Base-by-base conservation (phyloP, 2,329 filamentous ascomycete species). In the Amphichorda felina region DNA sequence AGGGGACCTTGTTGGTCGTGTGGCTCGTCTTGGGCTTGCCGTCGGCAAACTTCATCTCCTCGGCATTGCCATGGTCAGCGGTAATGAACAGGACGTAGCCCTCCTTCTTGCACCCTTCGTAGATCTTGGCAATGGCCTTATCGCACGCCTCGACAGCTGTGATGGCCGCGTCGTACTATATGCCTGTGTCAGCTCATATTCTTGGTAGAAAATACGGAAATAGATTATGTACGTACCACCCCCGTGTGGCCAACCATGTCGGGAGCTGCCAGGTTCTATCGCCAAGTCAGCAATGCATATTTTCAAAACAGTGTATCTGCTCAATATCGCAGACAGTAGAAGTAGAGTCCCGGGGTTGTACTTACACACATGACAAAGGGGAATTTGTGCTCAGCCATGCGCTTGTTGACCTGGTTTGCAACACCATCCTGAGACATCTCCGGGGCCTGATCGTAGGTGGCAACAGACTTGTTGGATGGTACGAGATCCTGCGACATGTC, bases 221-320 rank as follows among this genome's bases (percentile, higher is more conserved):
- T n/a, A n/a, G 6, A 24, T 24, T 24, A 6, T 24, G 6, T 11
- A 37, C 38, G 35, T 31, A 40, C 38, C 41, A 94, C 87, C 55
- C 91, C 91, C 9, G 91, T 98, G 68, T 98, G 91, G 48, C 91
- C 91, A 45, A 98, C 91, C 91, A 98, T 98, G 66, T 98, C 91
- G 14, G 91, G 91, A 29, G 91, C 91, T 29, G 91, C 91, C 63
- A 98, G 96, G 77, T 98, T 98, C 79, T 96, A 35, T 6, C 26
- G n/a, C n/a, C n/a, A n/a, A n/a, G 21, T 24, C 21, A 24, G 21
- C 21, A 24, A 6, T n/a, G n/a, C n/a, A n/a, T n/a, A n/a, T n/a
- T n/a, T n/a, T n/a, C n/a, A n/a, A n/a, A n/a, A n/a, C n/a, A n/a
- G n/a, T n/a, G n/a, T n/a, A n/a, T n/a, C n/a, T n/a, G n/a, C n/a